Evolutionary conservation across 116 monocot species (phyloP), one percentile per base, ranked within the genome.

Genomic region (Trichopus zeylanicus): DNA sequence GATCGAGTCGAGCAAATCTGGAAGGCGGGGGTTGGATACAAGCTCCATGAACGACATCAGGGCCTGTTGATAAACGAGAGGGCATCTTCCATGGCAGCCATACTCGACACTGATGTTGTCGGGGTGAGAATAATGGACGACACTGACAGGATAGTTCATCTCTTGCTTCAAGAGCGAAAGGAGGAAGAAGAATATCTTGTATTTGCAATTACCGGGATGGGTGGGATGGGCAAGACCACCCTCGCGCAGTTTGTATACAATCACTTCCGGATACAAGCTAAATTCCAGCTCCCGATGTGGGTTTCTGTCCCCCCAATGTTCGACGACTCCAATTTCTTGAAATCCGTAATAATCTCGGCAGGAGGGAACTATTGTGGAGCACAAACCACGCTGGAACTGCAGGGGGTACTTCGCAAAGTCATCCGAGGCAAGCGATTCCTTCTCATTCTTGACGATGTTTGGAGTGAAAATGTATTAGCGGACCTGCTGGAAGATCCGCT

Each of bases 201-300:
- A 2, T n/a, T 56, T 19, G 56, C 16, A 1, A 56, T 56, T 16
- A 31, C 31, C 2, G 56, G 56, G 3, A 56, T 56, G 7, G 56
- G 56, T 13, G 56, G 56, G 12, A 30, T 56, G 29, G 56, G 56
- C 11, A 56, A 56, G 30, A 56, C 56, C 0, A 56, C 56, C n/a
- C 6, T 56, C 11, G 56, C 56, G 7, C 56, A 31, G 29, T 30
- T 2, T 10, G n/a, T 56, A 28, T 53, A 8, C 13, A 26, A 53
- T 26, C 9, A 28, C 6, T 6, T 9, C 9, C 16, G 21, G 2
- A 15, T 53, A 3, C 18, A 53, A 6, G 27, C 23, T 22, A 15
- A 16, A 4, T 53, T 53, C 13, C 53, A 16, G 8, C 3, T 53
- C 8, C 21, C 7, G 23, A 26, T 53, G 23, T 53, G 53, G 53